These are phyloP conservation scores for Hymenoscyphus repandus DNA, from an alignment of 2,329 filamentous ascomycete genomes.

Conservation along the genomic window DNA sequence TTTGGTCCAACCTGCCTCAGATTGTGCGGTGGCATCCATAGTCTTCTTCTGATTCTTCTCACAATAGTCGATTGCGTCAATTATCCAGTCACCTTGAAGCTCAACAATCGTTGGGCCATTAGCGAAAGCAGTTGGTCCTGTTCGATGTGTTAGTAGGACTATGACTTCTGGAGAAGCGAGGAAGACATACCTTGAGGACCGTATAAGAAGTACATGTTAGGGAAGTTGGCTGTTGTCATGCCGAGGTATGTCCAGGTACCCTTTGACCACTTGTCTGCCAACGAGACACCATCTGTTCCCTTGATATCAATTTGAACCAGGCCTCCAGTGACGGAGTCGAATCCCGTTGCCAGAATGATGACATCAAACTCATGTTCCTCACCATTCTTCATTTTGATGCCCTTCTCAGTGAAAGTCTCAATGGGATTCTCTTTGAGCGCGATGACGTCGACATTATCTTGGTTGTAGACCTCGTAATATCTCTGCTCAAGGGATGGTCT, in stretches of 20 bases:
- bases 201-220: constrained; percentile 44
- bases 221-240: constrained; percentile 37
- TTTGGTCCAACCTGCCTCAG: constrained; percentile 29
- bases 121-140: constrained; percentile 31
- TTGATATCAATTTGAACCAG: constrained; percentile 31
- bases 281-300: constrained; percentile 24
- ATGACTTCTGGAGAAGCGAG: too few species aligned
- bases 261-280: constrained; percentile 32
- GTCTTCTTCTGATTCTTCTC: constrained; percentile 26
- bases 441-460: constrained; percentile 41
- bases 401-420: constrained; percentile 33
- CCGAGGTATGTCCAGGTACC: constrained; percentile 35
- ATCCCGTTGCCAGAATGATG: constrained; percentile 35
- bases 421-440: constrained; percentile 41
- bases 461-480: constrained; percentile 46
- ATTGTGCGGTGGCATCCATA: constrained; percentile 30
- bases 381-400: constrained; percentile 31
- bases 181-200: constrained; percentile 33
- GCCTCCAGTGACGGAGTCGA: constrained; percentile 32
- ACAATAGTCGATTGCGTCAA: constrained; percentile 30
- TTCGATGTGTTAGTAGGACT: neutral
- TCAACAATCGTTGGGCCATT: constrained; percentile 37
- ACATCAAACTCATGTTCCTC: constrained; percentile 28
- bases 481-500: constrained; percentile 41
- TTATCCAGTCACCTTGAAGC: constrained; percentile 36